Evolutionary conservation across 352 stramenopile species (phyloP).

Genomic region (Pythium coloratum): DNA sequence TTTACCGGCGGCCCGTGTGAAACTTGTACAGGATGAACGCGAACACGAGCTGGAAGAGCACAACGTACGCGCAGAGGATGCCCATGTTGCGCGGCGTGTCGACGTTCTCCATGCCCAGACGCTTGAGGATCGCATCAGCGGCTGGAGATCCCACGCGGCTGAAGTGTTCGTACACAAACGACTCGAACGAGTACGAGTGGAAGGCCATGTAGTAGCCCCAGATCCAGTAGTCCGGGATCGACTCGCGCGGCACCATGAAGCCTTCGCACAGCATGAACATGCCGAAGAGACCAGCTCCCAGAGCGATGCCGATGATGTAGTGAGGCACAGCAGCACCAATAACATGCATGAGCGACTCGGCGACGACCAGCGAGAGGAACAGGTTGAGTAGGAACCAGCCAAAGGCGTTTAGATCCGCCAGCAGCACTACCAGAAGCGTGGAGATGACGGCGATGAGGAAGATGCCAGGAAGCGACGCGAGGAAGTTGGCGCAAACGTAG

Average conservation of each 20-base stretch:
- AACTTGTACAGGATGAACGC: slow-evolving; percentile 55
- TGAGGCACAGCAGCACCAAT: slow-evolving; percentile 74
- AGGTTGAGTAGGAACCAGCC: slow-evolving; percentile 41
- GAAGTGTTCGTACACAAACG: slow-evolving; percentile 59
- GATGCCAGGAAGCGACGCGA: slow-evolving; percentile 54
- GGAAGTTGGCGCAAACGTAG: slow-evolving; percentile 59
- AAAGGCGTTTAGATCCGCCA: slow-evolving; percentile 38
- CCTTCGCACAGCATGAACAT: slow-evolving; percentile 89
- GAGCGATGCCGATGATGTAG: slow-evolving; percentile 86
- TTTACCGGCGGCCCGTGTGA: slow-evolving; percentile 47
- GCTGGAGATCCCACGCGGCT: not conserved
- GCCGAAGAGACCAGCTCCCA: slow-evolving; percentile 79
- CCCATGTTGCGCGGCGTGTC: slow-evolving; percentile 31
- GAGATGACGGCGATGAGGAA: slow-evolving; percentile 51
- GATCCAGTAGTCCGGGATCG: slow-evolving; percentile 45
- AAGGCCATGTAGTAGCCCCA: slow-evolving; percentile 65
- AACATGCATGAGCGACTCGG: slow-evolving; percentile 82
- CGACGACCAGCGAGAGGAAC: slow-evolving; percentile 65
- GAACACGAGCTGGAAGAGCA: slow-evolving; percentile 41
- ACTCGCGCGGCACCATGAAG: slow-evolving; percentile 71
- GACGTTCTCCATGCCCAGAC: slow-evolving; percentile 31
- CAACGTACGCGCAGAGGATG: slow-evolving; percentile 28
- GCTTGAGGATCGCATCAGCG: slow-evolving; percentile 25
- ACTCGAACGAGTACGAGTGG: slow-evolving; percentile 57
- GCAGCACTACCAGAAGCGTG: slow-evolving; percentile 31